Evolutionary conservation across 495 filamentous ascomycete species (phyloP).

Genomic region (Xylaria telfairii): DNA sequence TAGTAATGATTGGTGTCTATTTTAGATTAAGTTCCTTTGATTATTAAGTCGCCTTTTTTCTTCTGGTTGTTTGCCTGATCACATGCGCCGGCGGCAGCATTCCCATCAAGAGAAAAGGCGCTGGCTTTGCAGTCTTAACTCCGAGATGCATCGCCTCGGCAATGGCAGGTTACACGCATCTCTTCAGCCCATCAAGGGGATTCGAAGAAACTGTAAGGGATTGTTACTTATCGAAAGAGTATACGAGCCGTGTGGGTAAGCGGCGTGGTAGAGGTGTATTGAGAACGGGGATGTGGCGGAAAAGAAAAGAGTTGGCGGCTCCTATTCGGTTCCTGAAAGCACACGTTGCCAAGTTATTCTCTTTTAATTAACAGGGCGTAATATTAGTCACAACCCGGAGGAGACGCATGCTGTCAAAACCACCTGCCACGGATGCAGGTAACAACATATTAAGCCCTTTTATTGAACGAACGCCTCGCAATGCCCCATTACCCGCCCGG

Average conservation of each 20-base stretch:
- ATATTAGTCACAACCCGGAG: not conserved
- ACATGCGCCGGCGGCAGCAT: too few relatives aligned
- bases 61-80: not conserved
- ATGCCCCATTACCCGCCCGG: conserved; percentile 15
- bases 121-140: too few relatives aligned
- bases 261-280: not conserved
- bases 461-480: conserved; percentile 20
- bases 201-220: not conserved
- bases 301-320: not conserved
- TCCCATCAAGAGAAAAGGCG: too few relatives aligned
- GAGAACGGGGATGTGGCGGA: not conserved
- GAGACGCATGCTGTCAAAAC: not conserved
- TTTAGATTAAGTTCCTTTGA: not conserved
- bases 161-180: not conserved
- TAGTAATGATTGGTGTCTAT: not conserved
- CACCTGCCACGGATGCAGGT: not conserved
- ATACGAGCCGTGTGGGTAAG: not conserved
- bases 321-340: not conserved
- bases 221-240: too few relatives aligned
- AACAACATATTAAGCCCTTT: not conserved
- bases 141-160: too few relatives aligned
- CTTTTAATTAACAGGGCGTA: not conserved
- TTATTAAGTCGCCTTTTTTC: not conserved
- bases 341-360: not conserved
- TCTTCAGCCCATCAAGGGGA: not conserved